phyloP scores from a whole-genome alignment of 805 yeast genomes.

The Maudiozyma pseudohumilis region DNA sequence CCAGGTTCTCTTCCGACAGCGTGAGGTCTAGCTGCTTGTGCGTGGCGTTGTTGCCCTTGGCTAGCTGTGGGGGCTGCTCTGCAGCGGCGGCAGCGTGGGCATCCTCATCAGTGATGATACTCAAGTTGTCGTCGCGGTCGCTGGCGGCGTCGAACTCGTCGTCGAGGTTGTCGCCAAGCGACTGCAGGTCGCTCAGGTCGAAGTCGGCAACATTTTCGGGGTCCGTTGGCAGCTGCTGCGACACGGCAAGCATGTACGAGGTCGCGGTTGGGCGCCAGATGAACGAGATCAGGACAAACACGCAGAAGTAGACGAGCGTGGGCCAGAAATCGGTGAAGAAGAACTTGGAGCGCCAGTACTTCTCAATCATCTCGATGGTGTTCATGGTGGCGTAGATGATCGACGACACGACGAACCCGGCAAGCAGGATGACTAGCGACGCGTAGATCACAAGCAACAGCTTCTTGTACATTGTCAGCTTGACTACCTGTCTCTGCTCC shows the following conservation, averaged over 20 bases:
- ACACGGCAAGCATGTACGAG: slow-evolving; percentile 87
- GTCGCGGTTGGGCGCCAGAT: slow-evolving; percentile 98
- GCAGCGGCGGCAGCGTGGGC: slow-evolving; percentile 2
- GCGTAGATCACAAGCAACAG: slow-evolving; percentile 65
- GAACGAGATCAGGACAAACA: slow-evolving; percentile 74
- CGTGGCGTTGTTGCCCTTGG: slow-evolving; percentile 1
- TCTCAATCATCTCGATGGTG: slow-evolving; percentile 65
- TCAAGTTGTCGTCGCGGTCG: slow-evolving; percentile 16
- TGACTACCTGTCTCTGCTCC: slow-evolving; percentile 85
- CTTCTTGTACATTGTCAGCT: slow-evolving; percentile 74
- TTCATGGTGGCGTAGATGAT: slow-evolving; percentile 67
- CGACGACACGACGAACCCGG: slow-evolving; percentile 61
- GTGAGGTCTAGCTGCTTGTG: slow-evolving; percentile 15
- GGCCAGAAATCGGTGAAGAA: slow-evolving; percentile 93
- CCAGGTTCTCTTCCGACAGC: slow-evolving; percentile 25
- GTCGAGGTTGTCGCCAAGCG: slow-evolving; percentile 32
- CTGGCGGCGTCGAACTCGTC: slow-evolving; percentile 32
- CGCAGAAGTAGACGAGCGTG: slow-evolving; percentile 71
- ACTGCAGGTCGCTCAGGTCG: slow-evolving; percentile 47
- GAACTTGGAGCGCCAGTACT: slow-evolving; percentile 86
- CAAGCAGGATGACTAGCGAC: slow-evolving; percentile 59
- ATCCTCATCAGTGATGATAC: slow-evolving; percentile 17
- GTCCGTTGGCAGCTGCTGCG: slow-evolving; percentile 83
- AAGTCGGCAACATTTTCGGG: slow-evolving; percentile 60
- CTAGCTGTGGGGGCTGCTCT: slow-evolving; percentile 1